phyloP scores from a whole-genome alignment of 169 alveolate genomes.

The Plasmodium ovale region DNA sequence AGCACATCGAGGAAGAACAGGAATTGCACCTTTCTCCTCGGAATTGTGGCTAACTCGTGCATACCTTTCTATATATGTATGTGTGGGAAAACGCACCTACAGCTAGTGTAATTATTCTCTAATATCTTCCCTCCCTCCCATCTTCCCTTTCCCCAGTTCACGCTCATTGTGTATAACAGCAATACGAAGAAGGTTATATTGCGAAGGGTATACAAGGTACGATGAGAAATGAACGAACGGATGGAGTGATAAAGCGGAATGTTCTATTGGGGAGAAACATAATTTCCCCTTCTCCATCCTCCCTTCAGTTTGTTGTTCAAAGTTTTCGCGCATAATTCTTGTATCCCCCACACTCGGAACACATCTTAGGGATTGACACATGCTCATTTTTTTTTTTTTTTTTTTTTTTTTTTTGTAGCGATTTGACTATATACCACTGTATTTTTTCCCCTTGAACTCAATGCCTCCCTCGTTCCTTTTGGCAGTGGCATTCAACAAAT shows the following conservation, averaged over 20 bases:
- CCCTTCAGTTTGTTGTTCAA: too few species aligned
- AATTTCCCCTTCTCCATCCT: too few species aligned
- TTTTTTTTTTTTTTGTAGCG: conserved; percentile 42
- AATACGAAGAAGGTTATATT: conserved; percentile 11
- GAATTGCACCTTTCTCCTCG: too few species aligned
- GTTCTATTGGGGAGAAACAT: too few species aligned
- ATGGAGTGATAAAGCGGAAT: conserved; percentile 8
- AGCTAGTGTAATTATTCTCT: not conserved
- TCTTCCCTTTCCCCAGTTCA: conserved; percentile 10
- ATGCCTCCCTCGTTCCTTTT: conserved; percentile 74
- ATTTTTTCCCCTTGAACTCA: conserved; percentile 56
- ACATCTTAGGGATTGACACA: not conserved
- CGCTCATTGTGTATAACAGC: conserved; percentile 22
- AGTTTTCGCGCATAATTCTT: too few species aligned
- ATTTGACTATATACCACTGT: conserved; percentile 61
- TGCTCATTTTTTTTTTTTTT: conserved; percentile 7
- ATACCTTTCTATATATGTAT: too few species aligned
- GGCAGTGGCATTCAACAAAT: conserved; percentile 59
- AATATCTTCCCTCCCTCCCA: not conserved
- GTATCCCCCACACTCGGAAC: too few species aligned
- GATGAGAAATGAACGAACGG: not conserved
- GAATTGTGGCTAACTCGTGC: too few species aligned
- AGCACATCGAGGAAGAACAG: not conserved
- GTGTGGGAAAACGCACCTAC: too few species aligned
- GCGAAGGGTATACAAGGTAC: conserved; percentile 64